Conservation (phyloP, 805 yeast species). For the Suhomyces vadensis region DNA sequence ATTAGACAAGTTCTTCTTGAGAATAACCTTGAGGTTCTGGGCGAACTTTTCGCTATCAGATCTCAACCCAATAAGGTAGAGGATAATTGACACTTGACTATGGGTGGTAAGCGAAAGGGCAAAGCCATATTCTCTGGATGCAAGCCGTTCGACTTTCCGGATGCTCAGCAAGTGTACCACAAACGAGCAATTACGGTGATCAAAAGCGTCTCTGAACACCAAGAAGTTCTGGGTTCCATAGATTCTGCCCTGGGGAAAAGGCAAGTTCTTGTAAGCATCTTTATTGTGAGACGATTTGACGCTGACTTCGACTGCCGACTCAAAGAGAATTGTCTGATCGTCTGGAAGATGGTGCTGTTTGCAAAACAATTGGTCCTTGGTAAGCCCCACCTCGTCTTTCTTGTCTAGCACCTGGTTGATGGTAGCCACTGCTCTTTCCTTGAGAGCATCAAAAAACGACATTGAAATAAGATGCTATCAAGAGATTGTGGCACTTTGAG, state of each 20-base stretch:
- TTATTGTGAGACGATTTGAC: conserved; percentile 28
- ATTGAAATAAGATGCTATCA: conserved; percentile 25
- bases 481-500: not conserved
- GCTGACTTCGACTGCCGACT: conserved; percentile 61
- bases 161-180: conserved; percentile 74
- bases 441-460: conserved; percentile 53
- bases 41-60: conserved; percentile 83
- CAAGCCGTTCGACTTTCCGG: conserved; percentile 82
- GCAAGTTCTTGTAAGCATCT: conserved; percentile 20
- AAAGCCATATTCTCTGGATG: conserved; percentile 72
- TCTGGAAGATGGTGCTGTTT: conserved; percentile 70
- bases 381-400: conserved; percentile 43
- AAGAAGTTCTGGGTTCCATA: conserved; percentile 74
- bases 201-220: conserved; percentile 71
- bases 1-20: conserved; percentile 62
- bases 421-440: conserved; percentile 48
- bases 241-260: conserved; percentile 59
- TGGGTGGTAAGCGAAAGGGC: conserved; percentile 73
- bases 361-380: conserved; percentile 72
- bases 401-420: conserved; percentile 46
- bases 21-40: conserved; percentile 56
- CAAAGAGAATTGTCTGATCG: conserved; percentile 63
- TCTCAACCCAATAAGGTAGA: conserved; percentile 77
- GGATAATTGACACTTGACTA: conserved; percentile 58
- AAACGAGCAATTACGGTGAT: conserved; percentile 65